Conservation (phyloP, 257 asterid species). For the Sherardia arvensis region DNA sequence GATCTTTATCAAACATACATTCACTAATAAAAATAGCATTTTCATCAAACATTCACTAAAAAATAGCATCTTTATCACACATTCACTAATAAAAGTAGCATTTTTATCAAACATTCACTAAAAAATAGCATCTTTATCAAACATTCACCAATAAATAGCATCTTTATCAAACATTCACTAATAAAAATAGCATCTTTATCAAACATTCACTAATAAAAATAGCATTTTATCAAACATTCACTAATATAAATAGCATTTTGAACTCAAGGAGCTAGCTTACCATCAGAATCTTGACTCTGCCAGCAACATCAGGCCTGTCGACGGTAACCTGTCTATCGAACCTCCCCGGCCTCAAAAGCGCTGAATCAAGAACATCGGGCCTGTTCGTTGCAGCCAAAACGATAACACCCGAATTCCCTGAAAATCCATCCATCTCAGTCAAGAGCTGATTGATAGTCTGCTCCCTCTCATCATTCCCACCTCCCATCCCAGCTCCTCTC, state of each 20-base stretch:
- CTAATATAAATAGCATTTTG: background rate
- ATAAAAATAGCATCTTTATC: background rate
- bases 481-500: slow-evolving; percentile 93
- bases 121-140: too few species aligned
- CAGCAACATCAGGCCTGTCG: slow-evolving; percentile 97
- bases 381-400: slow-evolving; percentile 93
- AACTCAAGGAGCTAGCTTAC: slow-evolving; percentile 17
- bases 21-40: too few species aligned
- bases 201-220: background rate
- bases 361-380: slow-evolving; percentile 97
- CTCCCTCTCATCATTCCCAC: slow-evolving; percentile 98
- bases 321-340: slow-evolving; percentile 93
- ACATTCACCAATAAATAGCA: background rate
- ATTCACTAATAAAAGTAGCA: background rate
- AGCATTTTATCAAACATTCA: background rate
- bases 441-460: slow-evolving; percentile 95
- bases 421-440: slow-evolving; percentile 98
- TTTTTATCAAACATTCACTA: background rate
- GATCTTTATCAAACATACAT: background rate
- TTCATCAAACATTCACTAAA: too few species aligned
- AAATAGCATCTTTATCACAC: background rate
- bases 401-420: slow-evolving; percentile 88
- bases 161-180: background rate
- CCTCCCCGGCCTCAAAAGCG: slow-evolving; percentile 93
- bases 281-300: slow-evolving; percentile 92